Conservation (phyloP, 2,329 filamentous ascomycete species). For the Cladosporium sp. region DNA sequence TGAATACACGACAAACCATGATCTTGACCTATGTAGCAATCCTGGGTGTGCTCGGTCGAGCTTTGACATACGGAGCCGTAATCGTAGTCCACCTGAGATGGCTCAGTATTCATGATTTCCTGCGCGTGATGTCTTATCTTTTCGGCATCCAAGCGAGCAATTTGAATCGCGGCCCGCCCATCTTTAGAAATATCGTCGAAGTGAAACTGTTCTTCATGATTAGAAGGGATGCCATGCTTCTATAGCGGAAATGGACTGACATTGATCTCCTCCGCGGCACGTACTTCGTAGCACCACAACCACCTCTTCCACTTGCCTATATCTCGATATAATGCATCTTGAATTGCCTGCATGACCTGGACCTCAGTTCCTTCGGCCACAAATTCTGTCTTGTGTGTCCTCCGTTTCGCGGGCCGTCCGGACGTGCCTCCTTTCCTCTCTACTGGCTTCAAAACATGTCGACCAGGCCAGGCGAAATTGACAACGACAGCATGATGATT, state of each 20-base stretch:
- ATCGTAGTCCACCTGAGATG: neutral
- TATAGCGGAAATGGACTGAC: neutral
- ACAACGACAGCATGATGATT: neutral
- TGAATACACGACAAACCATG: neutral
- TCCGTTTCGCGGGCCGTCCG: too few species aligned
- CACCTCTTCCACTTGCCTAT: neutral
- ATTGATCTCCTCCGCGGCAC: neutral
- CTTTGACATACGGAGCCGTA: neutral
- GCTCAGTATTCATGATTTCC: neutral
- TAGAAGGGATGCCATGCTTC: neutral
- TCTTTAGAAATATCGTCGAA: neutral
- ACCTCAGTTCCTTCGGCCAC: neutral
- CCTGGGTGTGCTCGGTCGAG: neutral
- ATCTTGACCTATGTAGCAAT: neutral
- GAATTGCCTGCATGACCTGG: neutral
- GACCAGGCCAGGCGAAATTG: neutral
- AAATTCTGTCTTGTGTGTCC: neutral
- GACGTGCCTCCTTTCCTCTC: neutral
- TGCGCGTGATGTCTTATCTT: neutral
- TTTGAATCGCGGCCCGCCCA: neutral
- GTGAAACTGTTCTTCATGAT: neutral
- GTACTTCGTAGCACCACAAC: neutral
- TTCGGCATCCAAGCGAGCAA: neutral
- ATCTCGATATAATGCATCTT: neutral
- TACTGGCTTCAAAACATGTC: neutral